Percentiles rank a stretch among this genome's conserved stretches.
Evolutionary conservation across 139 green algal genomes (phyloP).

Genomic region (Helicosporidium sp.): DNA sequence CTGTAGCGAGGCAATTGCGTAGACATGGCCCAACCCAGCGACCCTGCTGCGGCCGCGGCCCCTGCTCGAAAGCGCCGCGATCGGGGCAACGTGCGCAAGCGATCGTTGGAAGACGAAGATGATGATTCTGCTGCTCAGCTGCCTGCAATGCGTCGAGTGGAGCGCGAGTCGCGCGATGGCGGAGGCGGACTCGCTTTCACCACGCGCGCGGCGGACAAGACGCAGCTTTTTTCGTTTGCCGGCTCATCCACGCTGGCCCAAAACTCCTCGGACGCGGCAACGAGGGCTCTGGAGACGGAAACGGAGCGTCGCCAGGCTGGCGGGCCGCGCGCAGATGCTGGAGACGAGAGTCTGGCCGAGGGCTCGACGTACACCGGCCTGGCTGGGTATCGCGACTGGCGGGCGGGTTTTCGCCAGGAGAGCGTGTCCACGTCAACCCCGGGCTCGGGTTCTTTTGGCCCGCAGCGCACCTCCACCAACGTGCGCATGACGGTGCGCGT

Average conservation of each 20-base stretch:
- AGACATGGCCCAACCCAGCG: too few species aligned
- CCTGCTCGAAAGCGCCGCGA: slow-evolving; percentile 18
- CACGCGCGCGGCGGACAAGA: slow-evolving; percentile 13
- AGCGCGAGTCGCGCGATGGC: slow-evolving; percentile 1
- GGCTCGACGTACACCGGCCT: slow-evolving; percentile 55
- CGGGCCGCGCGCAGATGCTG: slow-evolving; percentile 38
- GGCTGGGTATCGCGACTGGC: slow-evolving; percentile 60
- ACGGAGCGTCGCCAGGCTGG: slow-evolving; percentile 54
- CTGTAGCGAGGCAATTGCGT: too few species aligned
- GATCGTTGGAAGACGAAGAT: slow-evolving; percentile 18
- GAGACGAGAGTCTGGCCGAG: slow-evolving; percentile 1
- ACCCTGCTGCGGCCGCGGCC: background rate
- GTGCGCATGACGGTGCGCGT: slow-evolving; percentile 53
- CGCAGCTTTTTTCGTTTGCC: slow-evolving; percentile 22
- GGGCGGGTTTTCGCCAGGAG: slow-evolving; percentile 43
- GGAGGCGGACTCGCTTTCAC: slow-evolving; percentile 27
- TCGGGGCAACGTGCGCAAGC: slow-evolving; percentile 45
- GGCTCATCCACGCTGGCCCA: slow-evolving; percentile 24
- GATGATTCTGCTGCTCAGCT: slow-evolving; percentile 6
- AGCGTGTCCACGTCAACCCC: slow-evolving; percentile 37
- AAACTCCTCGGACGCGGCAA: too few species aligned
- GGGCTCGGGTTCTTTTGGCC: slow-evolving; percentile 52
- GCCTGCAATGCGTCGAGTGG: too few species aligned
- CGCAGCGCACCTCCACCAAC: slow-evolving; percentile 50
- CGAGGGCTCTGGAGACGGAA: slow-evolving; percentile 44